Percentiles rank a stretch among this genome's conserved stretches.
These are phyloP conservation scores for Cucumis melo DNA, from an alignment of 306 rosid genomes.

Conservation along the genomic window DNA sequence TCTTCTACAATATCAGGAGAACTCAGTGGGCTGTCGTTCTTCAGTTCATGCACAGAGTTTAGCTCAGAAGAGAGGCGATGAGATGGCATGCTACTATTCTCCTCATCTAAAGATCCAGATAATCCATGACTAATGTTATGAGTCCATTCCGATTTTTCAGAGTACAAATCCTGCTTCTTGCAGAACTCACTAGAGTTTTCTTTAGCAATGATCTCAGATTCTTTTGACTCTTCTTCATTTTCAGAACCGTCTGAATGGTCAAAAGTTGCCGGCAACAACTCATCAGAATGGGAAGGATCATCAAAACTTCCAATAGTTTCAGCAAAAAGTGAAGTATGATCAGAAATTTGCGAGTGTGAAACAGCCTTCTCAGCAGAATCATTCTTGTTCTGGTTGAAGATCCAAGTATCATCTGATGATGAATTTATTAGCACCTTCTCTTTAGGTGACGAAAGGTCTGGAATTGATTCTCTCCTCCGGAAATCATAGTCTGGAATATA, in stretches of 20 bases:
- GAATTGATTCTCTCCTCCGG: constrained; percentile 32
- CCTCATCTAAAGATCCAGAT: constrained; percentile 32
- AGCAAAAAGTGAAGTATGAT: constrained; percentile 17
- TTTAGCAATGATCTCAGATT: constrained; percentile 23
- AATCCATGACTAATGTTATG: constrained; percentile 23
- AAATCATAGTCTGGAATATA: constrained; percentile 22
- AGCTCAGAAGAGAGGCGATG: constrained; percentile 17
- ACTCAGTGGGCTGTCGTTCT: constrained; percentile 7
- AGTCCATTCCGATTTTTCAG: constrained; percentile 17
- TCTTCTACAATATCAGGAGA: constrained; percentile 20
- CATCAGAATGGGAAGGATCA: constrained; percentile 36
- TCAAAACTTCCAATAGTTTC: constrained; percentile 29
- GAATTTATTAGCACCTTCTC: constrained; percentile 25
- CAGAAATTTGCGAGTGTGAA: constrained; percentile 26
- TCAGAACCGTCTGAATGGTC: constrained; percentile 80
- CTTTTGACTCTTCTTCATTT: constrained; percentile 31
- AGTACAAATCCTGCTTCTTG: constrained; percentile 7
- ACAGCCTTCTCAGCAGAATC: constrained; percentile 19
- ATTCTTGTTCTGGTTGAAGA: constrained; percentile 22
- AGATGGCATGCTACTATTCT: neutral
- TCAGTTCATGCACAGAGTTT: constrained; percentile 9
- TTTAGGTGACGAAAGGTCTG: constrained; percentile 22
- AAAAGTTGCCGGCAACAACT: constrained; percentile 35
- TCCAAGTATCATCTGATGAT: constrained; percentile 29
- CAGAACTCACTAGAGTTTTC: constrained; percentile 5